phyloP scores from a whole-genome alignment of 2,329 filamentous ascomycete species.

The Epichloe glyceriae region DNA sequence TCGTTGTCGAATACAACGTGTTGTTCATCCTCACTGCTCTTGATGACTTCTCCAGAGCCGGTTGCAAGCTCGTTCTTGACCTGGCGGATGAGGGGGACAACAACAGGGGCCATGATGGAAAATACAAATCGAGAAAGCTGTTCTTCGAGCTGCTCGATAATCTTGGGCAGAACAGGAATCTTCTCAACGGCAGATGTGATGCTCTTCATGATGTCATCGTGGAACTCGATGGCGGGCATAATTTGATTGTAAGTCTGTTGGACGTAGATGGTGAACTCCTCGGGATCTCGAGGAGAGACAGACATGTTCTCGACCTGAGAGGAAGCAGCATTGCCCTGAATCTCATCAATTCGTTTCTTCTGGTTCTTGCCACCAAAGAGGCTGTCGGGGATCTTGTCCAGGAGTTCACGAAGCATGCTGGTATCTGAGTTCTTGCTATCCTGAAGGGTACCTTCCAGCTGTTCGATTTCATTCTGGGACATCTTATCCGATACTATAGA shows the following conservation, averaged over 20 bases:
- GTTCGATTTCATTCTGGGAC: conserved; percentile 80
- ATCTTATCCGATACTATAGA: conserved; percentile 68
- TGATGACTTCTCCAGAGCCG: conserved; percentile 76
- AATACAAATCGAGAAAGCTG: conserved; percentile 85
- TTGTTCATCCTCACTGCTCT: conserved; percentile 73
- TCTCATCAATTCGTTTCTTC: conserved; percentile 62
- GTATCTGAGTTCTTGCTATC: conserved; percentile 51
- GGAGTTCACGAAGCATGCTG: conserved; percentile 63
- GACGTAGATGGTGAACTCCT: conserved; percentile 71
- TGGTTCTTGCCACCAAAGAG: conserved; percentile 67
- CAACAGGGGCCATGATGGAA: conserved; percentile 76
- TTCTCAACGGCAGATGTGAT: conserved; percentile 71
- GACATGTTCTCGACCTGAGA: conserved; percentile 63
- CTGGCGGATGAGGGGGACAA: conserved; percentile 75
- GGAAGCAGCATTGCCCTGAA: conserved; percentile 61
- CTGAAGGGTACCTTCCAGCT: conserved; percentile 72
- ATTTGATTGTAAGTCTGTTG: conserved; percentile 63
- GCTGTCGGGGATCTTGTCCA: conserved; percentile 70
- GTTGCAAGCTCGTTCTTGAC: conserved; percentile 78
- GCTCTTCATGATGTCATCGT: conserved; percentile 72
- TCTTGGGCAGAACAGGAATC: conserved; percentile 71
- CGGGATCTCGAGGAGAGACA: conserved; percentile 67
- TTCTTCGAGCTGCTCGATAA: conserved; percentile 77
- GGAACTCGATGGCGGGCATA: conserved; percentile 82
- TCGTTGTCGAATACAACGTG: conserved; percentile 78